A percentile compares a stretch with the other conserved stretches of the same genome.
These are phyloP conservation scores for Aspergillus sergii DNA, from an alignment of 2,329 filamentous ascomycete species.

Conservation along the genomic window DNA sequence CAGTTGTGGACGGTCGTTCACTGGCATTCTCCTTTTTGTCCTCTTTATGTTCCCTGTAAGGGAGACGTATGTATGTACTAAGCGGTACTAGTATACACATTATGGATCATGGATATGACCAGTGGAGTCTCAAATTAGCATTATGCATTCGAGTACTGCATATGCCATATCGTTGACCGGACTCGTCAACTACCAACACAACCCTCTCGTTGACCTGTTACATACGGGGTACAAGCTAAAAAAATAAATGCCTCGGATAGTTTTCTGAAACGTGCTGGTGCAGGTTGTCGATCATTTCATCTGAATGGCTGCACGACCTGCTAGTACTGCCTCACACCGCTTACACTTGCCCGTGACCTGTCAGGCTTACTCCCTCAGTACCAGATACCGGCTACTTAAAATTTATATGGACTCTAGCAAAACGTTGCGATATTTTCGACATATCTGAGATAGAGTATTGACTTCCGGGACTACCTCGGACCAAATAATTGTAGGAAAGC, in stretches of 20 bases:
- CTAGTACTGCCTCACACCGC: not conserved
- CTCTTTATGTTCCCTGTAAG: not conserved
- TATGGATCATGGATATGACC: not conserved
- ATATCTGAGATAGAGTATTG: not conserved
- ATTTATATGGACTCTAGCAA: not conserved
- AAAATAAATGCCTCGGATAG: not conserved
- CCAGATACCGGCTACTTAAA: not conserved
- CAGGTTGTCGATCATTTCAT: conserved; percentile 3
- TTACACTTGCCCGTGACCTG: not conserved
- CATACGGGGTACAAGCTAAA: not conserved
- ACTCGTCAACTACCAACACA: not conserved
- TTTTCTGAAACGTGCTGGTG: conserved; percentile 3
- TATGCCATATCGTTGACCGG: not conserved
- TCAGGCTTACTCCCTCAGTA: not conserved
- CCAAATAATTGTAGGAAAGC: not conserved
- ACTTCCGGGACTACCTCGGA: no score
- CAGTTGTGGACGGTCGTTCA: not conserved
- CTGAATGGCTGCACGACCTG: not conserved
- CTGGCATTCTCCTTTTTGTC: not conserved
- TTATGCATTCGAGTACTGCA: not conserved
- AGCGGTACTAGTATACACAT: not conserved
- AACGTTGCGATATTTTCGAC: not conserved
- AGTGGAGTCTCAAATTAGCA: not conserved
- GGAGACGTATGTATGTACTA: not conserved
- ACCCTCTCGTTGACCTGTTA: not conserved